Base-by-base conservation (phyloP, 768 basidiomycete genomes). In the Rhodotorula toruloides region DNA sequence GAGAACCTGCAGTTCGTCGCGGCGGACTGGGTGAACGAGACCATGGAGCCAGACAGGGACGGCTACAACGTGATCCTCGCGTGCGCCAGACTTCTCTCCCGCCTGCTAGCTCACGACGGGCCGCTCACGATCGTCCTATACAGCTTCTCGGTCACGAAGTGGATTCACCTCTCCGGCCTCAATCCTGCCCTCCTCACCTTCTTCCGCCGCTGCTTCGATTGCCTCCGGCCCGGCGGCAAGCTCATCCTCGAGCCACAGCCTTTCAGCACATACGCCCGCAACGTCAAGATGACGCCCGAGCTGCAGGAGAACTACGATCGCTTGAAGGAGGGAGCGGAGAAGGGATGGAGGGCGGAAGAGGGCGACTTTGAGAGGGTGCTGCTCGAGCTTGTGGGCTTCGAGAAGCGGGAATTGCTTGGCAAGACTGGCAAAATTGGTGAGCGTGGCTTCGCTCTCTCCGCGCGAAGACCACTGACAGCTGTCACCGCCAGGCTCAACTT, bases 121-220 rank as follows among this genome's bases (percentile, higher is more conserved):
- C 19, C 5, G 11, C 50, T 34, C 32, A 34, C 19, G 14, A 10
- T 25, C 25, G 9, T 19, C 31, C 14, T 2, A 12, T 22, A 6
- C 74, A 91, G 90, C 2, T 85, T 94, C 71, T 93, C 91, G 0
- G 78, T 93, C 49, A 84, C 90, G 0, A 94, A 92, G 77, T 94
- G 91, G 91, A 89, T 93, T 37, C 91, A 94, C 76, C 80, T 94
- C 16, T 86, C 91, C 70, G 80, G 81, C 17, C 87, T 88, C 16
- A 91, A 96, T 73, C 82, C 83, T 1, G 91, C 85, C 0, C 72
- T 94, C n/a, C 70, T 76, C 42, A 63, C 69, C 0, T 90, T 92
- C 76, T 93, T 94, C 73, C 78, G 75, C 4, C 83, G 85, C 47
- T 83, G 86, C 1, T 78, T 84, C 68, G 73, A 76, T 34, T 81